Conservation (phyloP, 495 filamentous ascomycete species). For the Talaromyces trachyspermus region DNA sequence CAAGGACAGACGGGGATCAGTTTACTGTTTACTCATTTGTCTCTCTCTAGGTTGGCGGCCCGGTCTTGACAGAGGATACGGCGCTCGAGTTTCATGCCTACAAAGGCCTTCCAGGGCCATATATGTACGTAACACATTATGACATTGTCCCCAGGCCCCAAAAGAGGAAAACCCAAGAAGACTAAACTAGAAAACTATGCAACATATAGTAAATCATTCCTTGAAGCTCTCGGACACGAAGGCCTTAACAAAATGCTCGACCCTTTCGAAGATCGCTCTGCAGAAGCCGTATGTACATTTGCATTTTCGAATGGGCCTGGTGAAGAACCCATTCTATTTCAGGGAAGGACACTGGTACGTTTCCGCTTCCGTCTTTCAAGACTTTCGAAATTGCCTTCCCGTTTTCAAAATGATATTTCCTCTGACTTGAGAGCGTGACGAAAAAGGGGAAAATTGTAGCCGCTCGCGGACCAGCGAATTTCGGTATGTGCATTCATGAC, state of each 20-base stretch:
- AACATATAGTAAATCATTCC: conserved; percentile 84
- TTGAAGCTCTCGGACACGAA: conserved; percentile 69
- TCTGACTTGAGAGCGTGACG: not conserved
- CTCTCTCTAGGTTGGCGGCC: conserved; percentile 79
- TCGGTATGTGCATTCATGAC: conserved; percentile 54
- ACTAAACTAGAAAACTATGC: conserved; percentile 1
- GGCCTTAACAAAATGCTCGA: conserved; percentile 88
- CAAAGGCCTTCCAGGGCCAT: conserved; percentile 86
- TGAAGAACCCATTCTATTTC: conserved; percentile 79
- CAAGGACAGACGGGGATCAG: too few relatives aligned
- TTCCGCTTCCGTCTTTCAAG: too few relatives aligned
- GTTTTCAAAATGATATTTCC: too few relatives aligned
- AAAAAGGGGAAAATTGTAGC: conserved; percentile 39
- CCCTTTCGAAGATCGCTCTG: conserved; percentile 81
- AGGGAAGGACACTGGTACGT: conserved; percentile 63
- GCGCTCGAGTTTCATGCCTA: conserved; percentile 87
- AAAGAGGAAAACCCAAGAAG: not conserved
- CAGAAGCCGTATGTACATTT: conserved; percentile 93
- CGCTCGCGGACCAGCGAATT: conserved; percentile 59
- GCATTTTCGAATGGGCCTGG: conserved; percentile 83
- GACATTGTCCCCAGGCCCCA: not conserved
- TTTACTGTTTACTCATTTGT: too few relatives aligned
- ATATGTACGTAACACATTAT: conserved; percentile 59
- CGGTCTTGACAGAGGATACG: conserved; percentile 93
- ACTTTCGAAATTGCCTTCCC: too few relatives aligned